phyloP scores from a whole-genome alignment of 176 grass and related monocot genomes.

The Carex kokanica region DNA sequence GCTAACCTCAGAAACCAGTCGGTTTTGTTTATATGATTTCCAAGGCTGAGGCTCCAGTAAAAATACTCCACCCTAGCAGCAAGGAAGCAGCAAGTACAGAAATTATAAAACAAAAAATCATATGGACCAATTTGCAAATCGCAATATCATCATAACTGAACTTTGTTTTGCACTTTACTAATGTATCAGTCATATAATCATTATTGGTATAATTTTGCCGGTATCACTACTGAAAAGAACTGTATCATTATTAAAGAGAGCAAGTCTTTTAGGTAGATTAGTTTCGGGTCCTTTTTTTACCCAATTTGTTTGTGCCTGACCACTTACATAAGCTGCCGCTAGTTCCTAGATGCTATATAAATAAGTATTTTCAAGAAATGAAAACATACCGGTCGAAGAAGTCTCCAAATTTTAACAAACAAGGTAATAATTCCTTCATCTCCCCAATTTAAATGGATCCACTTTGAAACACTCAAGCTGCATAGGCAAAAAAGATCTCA shows the following conservation, averaged over 20 bases:
- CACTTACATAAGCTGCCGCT: background rate
- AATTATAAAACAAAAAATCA: background rate
- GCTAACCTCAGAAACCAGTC: conserved; percentile 63
- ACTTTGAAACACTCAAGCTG: conserved; percentile 99
- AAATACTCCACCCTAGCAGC: conserved; percentile 70
- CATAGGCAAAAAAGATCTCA: conserved; percentile 23
- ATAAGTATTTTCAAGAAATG: conserved; percentile 16
- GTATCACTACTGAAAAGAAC: background rate
- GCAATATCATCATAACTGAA: background rate
- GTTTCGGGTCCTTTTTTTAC: background rate
- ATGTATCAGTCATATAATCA: background rate
- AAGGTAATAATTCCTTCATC: conserved; percentile 84
- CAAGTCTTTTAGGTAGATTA: background rate
- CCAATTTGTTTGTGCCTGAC: background rate
- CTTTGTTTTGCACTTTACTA: background rate
- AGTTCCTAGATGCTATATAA: background rate
- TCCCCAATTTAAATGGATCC: conserved; percentile 98
- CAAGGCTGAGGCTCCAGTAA: conserved; percentile 93
- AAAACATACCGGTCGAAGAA: conserved; percentile 70
- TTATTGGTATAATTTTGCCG: background rate
- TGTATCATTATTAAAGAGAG: background rate
- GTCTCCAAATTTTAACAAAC: conserved; percentile 89
- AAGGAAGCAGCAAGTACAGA: conserved; percentile 15
- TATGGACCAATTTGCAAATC: background rate
- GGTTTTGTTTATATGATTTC: conserved; percentile 84